phyloP scores from a whole-genome alignment of 129 eudicot species.

The Daucus carota region DNA sequence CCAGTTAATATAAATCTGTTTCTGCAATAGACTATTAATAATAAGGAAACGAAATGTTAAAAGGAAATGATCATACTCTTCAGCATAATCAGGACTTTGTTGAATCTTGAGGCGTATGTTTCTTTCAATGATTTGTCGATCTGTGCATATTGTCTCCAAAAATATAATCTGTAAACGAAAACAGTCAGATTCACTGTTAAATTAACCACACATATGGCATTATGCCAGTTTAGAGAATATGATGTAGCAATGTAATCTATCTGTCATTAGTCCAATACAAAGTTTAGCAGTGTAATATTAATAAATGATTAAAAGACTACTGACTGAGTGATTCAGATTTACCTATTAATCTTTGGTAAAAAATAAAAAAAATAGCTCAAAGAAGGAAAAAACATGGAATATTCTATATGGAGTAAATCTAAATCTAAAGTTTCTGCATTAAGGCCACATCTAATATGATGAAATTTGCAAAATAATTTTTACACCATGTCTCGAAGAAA shows the following conservation, averaged over 20 bases:
- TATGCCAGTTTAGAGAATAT: background rate
- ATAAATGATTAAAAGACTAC: background rate
- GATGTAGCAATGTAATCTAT: background rate
- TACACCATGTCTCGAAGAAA: background rate
- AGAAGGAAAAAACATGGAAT: background rate
- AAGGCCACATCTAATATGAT: background rate
- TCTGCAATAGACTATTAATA: background rate
- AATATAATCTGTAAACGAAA: conserved; percentile 65
- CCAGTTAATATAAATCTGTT: background rate
- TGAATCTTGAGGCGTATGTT: conserved; percentile 98
- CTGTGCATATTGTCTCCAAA: conserved; percentile 89
- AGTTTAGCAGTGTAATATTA: background rate
- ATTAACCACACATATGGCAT: background rate
- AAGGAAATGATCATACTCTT: conserved; percentile 47
- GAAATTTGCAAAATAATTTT: background rate
- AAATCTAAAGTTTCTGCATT: background rate
- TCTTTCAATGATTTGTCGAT: conserved; percentile 77
- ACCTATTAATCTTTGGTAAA: background rate
- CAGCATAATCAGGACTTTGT: conserved; percentile 99
- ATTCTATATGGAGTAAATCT: background rate
- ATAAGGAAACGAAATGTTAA: background rate
- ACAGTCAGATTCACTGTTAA: background rate
- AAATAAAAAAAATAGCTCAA: background rate
- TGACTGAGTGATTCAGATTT: background rate
- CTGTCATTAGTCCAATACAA: background rate